phyloP scores from a whole-genome alignment of 805 yeast species.

The Cyberlindnera galapagoensis region DNA sequence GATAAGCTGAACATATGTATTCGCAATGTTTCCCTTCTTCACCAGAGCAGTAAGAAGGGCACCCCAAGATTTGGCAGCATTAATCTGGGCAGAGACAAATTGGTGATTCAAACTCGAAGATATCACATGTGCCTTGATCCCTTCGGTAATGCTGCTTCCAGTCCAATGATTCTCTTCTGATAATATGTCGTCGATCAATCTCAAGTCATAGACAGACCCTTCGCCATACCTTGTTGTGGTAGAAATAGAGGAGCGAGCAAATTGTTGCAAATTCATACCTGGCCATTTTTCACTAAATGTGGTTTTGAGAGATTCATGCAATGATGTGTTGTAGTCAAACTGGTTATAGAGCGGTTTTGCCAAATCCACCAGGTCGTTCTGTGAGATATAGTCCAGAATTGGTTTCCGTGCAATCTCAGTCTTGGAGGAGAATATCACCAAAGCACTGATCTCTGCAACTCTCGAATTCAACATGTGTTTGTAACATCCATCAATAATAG shows the following conservation, averaged over 20 bases:
- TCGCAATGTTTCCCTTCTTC: constrained; percentile 30
- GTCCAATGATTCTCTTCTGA: constrained; percentile 38
- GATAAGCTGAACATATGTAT: constrained; percentile 34
- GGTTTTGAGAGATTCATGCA: constrained; percentile 38
- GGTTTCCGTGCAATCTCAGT: constrained; percentile 33
- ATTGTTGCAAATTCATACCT: constrained; percentile 39
- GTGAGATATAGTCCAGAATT: constrained; percentile 37
- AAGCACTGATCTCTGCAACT: constrained; percentile 69
- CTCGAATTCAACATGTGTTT: constrained; percentile 55
- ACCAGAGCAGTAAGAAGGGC: constrained; percentile 66
- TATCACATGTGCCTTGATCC: constrained; percentile 43
- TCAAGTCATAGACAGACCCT: constrained; percentile 50
- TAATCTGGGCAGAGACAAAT: constrained; percentile 56
- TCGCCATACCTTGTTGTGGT: constrained; percentile 45
- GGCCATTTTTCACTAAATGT: constrained; percentile 48
- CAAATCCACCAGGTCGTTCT: constrained; percentile 28
- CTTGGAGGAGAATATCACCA: constrained; percentile 56
- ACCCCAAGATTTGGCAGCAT: constrained; percentile 71
- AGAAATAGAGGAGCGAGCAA: constrained; percentile 40
- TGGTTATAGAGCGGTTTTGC: constrained; percentile 35
- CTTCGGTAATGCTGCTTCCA: constrained; percentile 20
- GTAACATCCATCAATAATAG: constrained; percentile 38
- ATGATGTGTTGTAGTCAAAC: constrained; percentile 37
- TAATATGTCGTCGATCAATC: constrained; percentile 57
- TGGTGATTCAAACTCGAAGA: constrained; percentile 60